Evolutionary conservation across 2,329 filamentous ascomycete genomes (phyloP).

Genomic region (Talaromyces sp.): DNA sequence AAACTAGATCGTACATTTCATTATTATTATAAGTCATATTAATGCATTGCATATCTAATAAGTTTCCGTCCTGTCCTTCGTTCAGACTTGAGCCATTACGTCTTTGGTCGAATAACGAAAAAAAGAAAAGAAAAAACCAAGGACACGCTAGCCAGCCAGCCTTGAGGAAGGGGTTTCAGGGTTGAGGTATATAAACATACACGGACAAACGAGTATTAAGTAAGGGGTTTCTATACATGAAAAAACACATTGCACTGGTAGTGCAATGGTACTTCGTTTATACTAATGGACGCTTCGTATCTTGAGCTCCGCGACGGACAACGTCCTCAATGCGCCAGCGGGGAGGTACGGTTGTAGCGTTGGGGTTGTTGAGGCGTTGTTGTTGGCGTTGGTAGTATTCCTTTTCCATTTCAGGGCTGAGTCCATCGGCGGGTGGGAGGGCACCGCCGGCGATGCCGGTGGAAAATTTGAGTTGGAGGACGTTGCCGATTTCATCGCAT

Average conservation of each 20-base stretch:
- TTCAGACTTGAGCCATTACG: constrained; percentile 1
- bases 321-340: constrained; percentile 77
- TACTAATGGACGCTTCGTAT: constrained; percentile 69
- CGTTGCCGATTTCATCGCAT: constrained; percentile 87
- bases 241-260: neutral
- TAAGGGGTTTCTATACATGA: constrained; percentile 1
- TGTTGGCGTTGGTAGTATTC: constrained; percentile 55
- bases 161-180: neutral
- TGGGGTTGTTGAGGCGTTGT: constrained; percentile 27
- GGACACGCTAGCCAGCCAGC: constrained; percentile 9
- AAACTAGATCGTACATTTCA: neutral
- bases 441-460: constrained; percentile 88
- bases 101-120: neutral
- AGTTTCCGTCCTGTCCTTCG: constrained; percentile 3
- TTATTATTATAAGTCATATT: constrained; percentile 6
- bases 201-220: constrained; percentile 6
- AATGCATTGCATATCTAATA: constrained; percentile 10
- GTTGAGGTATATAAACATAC: constrained; percentile 3
- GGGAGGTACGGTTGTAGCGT: constrained; percentile 61
- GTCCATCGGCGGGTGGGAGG: constrained; percentile 68
- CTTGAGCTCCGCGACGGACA: constrained; percentile 67
- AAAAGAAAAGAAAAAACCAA: neutral
- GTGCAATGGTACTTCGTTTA: constrained; percentile 37
- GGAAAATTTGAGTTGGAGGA: constrained; percentile 95
- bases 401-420: constrained; percentile 68